These are phyloP conservation scores for Glebionis coronaria DNA, from an alignment of 129 eudicot genomes.

Conservation along the genomic window DNA sequence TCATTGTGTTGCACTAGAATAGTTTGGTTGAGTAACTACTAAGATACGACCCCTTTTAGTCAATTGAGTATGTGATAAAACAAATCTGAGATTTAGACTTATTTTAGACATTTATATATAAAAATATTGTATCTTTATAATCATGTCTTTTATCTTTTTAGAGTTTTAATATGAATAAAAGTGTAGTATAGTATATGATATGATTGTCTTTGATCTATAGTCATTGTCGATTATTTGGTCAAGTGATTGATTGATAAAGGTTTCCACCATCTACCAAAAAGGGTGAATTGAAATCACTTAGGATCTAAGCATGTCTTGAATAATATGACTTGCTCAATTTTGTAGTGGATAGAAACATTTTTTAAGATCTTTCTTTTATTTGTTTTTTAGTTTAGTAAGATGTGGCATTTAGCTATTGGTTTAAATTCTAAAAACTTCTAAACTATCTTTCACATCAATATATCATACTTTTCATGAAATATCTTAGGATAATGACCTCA, in stretches of 20 bases:
- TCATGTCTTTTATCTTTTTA: neutral
- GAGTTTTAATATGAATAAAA: constrained; percentile 8
- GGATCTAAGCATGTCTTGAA: constrained; percentile 29
- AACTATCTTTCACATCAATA: too few relatives aligned
- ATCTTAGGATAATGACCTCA: too few relatives aligned
- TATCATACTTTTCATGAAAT: too few relatives aligned
- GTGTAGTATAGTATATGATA: constrained; percentile 1
- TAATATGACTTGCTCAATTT: constrained; percentile 12
- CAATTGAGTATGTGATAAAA: neutral
- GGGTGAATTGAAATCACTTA: constrained; percentile 24
- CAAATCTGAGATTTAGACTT: neutral
- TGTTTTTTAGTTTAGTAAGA: neutral
- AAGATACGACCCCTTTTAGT: too few relatives aligned
- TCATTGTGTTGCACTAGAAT: too few relatives aligned
- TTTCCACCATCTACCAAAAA: constrained; percentile 30
- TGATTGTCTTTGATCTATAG: constrained; percentile 11
- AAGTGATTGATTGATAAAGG: constrained; percentile 26
- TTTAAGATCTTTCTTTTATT: neutral
- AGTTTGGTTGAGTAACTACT: too few relatives aligned
- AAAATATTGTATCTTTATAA: neutral
- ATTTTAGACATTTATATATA: neutral
- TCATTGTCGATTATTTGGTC: constrained; percentile 27
- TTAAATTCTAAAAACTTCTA: neutral
- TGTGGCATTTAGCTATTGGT: neutral
- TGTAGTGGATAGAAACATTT: constrained; percentile 6